Base-by-base conservation (phyloP, 1,139 yeast genomes). In the Entelexis sorbosivorans region DNA sequence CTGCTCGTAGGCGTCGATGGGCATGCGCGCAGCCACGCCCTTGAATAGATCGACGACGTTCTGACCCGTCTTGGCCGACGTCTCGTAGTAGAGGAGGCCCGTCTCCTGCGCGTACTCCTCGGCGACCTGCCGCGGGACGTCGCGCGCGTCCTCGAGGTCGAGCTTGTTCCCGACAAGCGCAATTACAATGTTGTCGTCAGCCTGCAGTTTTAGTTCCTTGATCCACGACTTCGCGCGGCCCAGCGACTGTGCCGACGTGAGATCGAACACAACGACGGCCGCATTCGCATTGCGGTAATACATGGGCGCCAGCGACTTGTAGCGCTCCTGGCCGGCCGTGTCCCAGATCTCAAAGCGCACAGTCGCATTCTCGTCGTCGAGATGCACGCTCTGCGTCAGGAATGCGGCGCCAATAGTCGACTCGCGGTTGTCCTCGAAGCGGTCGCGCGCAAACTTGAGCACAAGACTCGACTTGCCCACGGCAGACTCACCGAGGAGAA, bases 351-450 rank as follows among this genome's bases (percentile, higher is more conserved):
- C 75, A 53, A 72, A 72, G 56, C 71, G 69, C 51, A 72, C 69
- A 2, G 73, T 69, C 1, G 80, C 76, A 50, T 70, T 69, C 13
- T 39, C 48, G 20, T 79, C 71, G 67, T 81, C 73, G 66, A 84
- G 65, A 51, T 73, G 81, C 51, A 91, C 81, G 7, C 95, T 81
- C 65, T 91, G 97, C 16, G 98, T 89, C 54, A 91, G 73, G 66
- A 91, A 91, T 2, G 98, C 98, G 3, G 98, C 98, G 16, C 97
- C 97, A 56, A 91, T 91, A 8, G 97, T 91, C 24, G 95, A 85
- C 68, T 91, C 97, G 61, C 96, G 76, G 69, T 84, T 78, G 63
- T 88, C 96, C 62, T 89, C 96, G 66, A 91, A 93, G 31, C 94
- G 85, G 65, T 89, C 93, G 62, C 89, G 86, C 22, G 91, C 97